These are phyloP conservation scores for Cutaneotrichosporon cyanovorans DNA, from an alignment of 1,284 basidiomycete genomes.

Conservation along the genomic window DNA sequence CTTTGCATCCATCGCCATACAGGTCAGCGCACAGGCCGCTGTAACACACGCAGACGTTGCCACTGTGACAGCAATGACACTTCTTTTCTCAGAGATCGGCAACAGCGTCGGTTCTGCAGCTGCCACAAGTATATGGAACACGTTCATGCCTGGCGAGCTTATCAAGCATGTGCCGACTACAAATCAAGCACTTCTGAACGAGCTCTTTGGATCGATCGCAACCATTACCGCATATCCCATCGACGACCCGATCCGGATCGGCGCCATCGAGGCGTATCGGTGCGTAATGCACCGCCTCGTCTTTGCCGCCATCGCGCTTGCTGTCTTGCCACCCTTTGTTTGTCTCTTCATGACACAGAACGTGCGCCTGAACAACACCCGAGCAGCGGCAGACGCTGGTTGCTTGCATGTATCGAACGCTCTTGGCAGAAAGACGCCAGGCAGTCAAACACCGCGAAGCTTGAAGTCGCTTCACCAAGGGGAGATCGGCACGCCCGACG, in stretches of 20 bases:
- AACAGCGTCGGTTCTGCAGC: conserved; percentile 50
- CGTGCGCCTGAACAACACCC: conserved; percentile 46
- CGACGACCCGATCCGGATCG: conserved; percentile 54
- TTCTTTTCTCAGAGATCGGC: conserved; percentile 56
- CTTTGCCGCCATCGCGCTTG: conserved; percentile 36
- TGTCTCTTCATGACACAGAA: conserved; percentile 41
- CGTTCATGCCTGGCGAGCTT: conserved; percentile 45
- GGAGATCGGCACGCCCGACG: conserved; percentile 1
- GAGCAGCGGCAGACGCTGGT: conserved; percentile 46
- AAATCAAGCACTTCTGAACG: conserved; percentile 36
- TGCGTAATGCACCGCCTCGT: conserved; percentile 41
- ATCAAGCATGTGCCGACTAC: conserved; percentile 41
- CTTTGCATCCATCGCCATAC: conserved; percentile 60
- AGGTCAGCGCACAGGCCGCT: conserved; percentile 66
- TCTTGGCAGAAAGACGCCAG: no score
- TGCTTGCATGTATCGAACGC: neutral
- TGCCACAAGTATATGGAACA: conserved; percentile 37
- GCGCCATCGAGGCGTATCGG: conserved; percentile 51
- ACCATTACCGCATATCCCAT: conserved; percentile 49
- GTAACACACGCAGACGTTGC: conserved; percentile 64
- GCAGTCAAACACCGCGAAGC: no score
- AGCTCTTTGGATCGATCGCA: conserved; percentile 54
- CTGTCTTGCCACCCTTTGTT: conserved; percentile 42
- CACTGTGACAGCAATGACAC: conserved; percentile 69
- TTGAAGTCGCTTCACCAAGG: no score